These are phyloP conservation scores for Miamiensis avidus DNA, from an alignment of 169 alveolate species.

Conservation along the genomic window DNA sequence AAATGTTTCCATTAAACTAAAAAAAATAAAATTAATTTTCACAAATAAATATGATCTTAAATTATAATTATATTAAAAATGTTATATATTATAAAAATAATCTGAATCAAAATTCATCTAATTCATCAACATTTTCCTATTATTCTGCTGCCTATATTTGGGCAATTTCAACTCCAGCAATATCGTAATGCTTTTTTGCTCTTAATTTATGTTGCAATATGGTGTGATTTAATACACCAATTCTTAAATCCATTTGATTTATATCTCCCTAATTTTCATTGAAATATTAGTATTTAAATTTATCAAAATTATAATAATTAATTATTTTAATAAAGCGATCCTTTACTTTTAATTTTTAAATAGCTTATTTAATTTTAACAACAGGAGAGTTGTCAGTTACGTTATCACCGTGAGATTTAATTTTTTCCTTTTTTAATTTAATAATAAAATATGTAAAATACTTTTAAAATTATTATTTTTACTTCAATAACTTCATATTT, in stretches of 20 bases:
- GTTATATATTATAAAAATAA: no score
- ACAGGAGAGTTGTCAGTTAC: constrained; percentile 71
- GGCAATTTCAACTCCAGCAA: constrained; percentile 8
- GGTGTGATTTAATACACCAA: constrained; percentile 73
- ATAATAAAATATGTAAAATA: constrained; percentile 47
- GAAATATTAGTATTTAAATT: neutral
- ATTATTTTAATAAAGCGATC: neutral
- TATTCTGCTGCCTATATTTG: neutral
- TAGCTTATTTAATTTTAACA: constrained; percentile 69
- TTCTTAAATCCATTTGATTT: constrained; percentile 74
- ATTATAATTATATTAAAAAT: no score
- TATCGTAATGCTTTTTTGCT: constrained; percentile 20
- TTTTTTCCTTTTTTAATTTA: constrained; percentile 58
- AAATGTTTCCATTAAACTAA: no score
- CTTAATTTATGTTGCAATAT: constrained; percentile 54
- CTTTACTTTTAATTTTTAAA: constrained; percentile 56
- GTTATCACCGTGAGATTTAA: constrained; percentile 63
- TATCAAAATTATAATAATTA: neutral
- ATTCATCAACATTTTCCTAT: neutral
- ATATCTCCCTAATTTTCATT: constrained; percentile 54
- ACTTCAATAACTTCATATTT: constrained; percentile 32
- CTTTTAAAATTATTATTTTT: no score
- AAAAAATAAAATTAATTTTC: no score
- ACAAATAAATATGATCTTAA: no score
- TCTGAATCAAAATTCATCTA: neutral